Conservation (phyloP, 140 eudicot species). For the Bidens hawaiensis region DNA sequence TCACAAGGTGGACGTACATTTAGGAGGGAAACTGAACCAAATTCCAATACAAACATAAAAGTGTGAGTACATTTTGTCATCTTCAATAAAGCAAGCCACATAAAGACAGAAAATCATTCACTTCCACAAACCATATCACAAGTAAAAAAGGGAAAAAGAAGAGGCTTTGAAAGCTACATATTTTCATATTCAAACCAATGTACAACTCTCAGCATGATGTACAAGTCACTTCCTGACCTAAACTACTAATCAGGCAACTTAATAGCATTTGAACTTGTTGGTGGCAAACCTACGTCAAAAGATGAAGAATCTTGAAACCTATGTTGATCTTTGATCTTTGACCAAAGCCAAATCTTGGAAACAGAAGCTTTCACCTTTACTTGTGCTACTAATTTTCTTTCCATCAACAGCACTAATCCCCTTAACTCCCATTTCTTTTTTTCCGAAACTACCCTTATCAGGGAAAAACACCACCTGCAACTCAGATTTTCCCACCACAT, state of each 20-base stretch:
- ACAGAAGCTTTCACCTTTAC: constrained; percentile 96
- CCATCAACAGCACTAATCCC: constrained; percentile 47
- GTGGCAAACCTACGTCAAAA: constrained; percentile 48
- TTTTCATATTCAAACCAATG: constrained; percentile 21
- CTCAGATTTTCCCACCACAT: constrained; percentile 80
- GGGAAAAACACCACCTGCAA: constrained; percentile 69
- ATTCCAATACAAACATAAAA: constrained; percentile 19
- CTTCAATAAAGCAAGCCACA: constrained; percentile 25
- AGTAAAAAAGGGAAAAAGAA: constrained; percentile 4
- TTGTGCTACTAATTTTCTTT: constrained; percentile 64
- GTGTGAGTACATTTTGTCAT: constrained; percentile 31
- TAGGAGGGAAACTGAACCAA: constrained; percentile 30
- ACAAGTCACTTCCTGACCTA: constrained; percentile 19
- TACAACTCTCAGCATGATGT: constrained; percentile 23
- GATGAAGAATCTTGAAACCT: constrained; percentile 51
- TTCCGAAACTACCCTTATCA: constrained; percentile 29
- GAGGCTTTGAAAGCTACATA: background rate
- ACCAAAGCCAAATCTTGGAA: constrained; percentile 96
- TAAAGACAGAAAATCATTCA: constrained; percentile 35
- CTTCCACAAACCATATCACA: constrained; percentile 6
- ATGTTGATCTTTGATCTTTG: constrained; percentile 63
- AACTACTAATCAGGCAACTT: too few relatives aligned
- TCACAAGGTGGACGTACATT: background rate
- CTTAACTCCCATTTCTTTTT: constrained; percentile 25
- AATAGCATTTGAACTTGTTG: constrained; percentile 26